Evolutionary conservation across 2,329 filamentous ascomycete species (phyloP).

Genomic region (Ophiostoma sp.): DNA sequence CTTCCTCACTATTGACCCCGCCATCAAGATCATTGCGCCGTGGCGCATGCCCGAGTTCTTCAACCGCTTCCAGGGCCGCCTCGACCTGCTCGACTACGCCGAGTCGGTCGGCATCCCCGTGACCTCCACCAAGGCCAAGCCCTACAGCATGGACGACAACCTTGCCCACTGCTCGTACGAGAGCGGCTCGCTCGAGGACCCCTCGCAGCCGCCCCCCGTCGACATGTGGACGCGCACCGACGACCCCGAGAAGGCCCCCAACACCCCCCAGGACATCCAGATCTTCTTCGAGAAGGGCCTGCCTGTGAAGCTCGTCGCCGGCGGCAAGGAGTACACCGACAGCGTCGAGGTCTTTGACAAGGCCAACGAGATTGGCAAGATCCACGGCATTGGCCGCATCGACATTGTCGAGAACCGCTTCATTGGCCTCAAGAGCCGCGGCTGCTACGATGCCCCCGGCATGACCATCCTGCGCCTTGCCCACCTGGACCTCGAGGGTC

Average conservation of each 20-base stretch:
- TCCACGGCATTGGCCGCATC: slow-evolving; percentile 70
- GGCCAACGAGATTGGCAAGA: slow-evolving; percentile 64
- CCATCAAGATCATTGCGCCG: slow-evolving; percentile 67
- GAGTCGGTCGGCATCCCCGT: slow-evolving; percentile 62
- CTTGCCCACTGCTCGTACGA: slow-evolving; percentile 69
- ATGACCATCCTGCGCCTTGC: slow-evolving; percentile 40
- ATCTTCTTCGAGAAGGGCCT: slow-evolving; percentile 68
- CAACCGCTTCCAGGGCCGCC: slow-evolving; percentile 63
- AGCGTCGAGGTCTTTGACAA: slow-evolving; percentile 66
- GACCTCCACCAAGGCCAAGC: slow-evolving; percentile 65
- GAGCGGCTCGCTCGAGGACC: slow-evolving; percentile 57
- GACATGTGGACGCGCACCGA: slow-evolving; percentile 76
- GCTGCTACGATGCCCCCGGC: slow-evolving; percentile 69
- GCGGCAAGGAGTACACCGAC: slow-evolving; percentile 59
- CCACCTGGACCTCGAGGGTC: slow-evolving; percentile 44
- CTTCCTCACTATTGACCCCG: slow-evolving; percentile 45
- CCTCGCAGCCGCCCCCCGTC: slow-evolving; percentile 58
- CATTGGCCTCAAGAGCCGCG: slow-evolving; percentile 70
- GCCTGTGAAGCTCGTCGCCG: slow-evolving; percentile 53
- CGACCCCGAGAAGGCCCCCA: slow-evolving; percentile 63
- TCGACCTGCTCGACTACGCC: slow-evolving; percentile 69
- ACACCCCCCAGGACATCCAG: slow-evolving; percentile 65
- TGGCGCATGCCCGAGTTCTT: slow-evolving; percentile 67
- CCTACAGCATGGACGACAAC: slow-evolving; percentile 52
- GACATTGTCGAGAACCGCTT: slow-evolving; percentile 75